Base-by-base conservation (phyloP, 179 eudicot genomes). In the Drosera spatulata region DNA sequence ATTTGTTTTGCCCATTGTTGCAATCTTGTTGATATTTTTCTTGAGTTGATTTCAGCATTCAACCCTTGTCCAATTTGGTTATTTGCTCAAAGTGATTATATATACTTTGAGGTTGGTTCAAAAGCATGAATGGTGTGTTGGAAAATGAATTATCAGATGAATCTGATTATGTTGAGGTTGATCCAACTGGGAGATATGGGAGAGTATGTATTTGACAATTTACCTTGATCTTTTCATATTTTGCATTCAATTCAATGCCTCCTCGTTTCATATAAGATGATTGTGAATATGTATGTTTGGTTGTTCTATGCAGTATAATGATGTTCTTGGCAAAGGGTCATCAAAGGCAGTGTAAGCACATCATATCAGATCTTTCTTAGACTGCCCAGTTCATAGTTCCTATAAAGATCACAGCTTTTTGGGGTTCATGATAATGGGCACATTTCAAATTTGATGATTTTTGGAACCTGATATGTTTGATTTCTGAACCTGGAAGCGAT, bases 341-440 rank as follows among this genome's bases (percentile, higher is more conserved):
- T 91, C 80, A 74, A 91, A 91, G 69, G 87, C 85, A 80, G 97
- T 87, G 97, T 91, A 91, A 85, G 90, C 33, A 94, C 83, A 62
- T 52, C 41, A 15, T 6, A 22, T 14, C 37, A 13, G 22, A 4
- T 51, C 33, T 41, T 41, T 61, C 33, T 50, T 10, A 6, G n/a
- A 6, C 7, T 14, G 50, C 33, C 33, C 14, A 15, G 64, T 12
- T 39, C 22, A 51, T n/a, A 39, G 11, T 22, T 22, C 8, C 10
- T 2, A 11, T 39, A 43, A 1, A 43, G 5, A 7, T 7, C 45
- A 22, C 33, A 22, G 1, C 33, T 22, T 4, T 43, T 43, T 4
- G 11, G 2, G 33, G 3, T 60, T 12, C 33, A 11, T 7, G 15
- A 39, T 14, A 53, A 6, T 33, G 7, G 13, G 33, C 33, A 22